These are phyloP conservation scores for Microdochium paspali DNA, from an alignment of 2,329 filamentous ascomycete species.

Conservation along the genomic window DNA sequence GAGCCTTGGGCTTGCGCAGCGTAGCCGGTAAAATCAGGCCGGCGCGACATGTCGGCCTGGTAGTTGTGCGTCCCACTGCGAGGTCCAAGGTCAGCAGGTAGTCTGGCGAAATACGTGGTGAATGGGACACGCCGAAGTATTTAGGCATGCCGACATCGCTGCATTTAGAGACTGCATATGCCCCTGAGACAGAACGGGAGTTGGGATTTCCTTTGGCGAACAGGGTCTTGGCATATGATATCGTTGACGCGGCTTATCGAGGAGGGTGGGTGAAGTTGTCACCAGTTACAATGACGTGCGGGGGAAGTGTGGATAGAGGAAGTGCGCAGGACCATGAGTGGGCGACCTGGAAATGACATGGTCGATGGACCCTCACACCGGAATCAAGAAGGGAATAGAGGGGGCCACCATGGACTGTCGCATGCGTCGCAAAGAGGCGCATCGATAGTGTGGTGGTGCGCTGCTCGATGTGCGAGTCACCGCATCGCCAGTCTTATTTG, in stretches of 20 bases:
- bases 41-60: conserved; percentile 40
- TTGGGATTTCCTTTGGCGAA: too few species aligned
- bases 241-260: not conserved
- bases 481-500: not conserved
- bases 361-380: too few species aligned
- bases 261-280: not conserved
- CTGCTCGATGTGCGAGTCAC: not conserved
- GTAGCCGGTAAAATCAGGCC: conserved; percentile 28
- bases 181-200: too few species aligned
- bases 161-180: not conserved
- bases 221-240: too few species aligned
- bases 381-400: too few species aligned
- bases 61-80: conserved; percentile 36
- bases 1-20: conserved; percentile 13
- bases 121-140: not conserved
- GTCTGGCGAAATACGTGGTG: not conserved
- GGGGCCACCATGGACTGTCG: too few species aligned
- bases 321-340: not conserved
- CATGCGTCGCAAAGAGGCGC: not conserved
- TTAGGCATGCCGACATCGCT: not conserved
- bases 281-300: not conserved
- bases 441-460: too few species aligned
- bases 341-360: too few species aligned
- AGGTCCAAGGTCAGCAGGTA: conserved; percentile 6
- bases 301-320: not conserved